These are phyloP conservation scores for Fusarium staphyleae DNA, from an alignment of 2,329 filamentous ascomycete genomes.

Conservation along the genomic window DNA sequence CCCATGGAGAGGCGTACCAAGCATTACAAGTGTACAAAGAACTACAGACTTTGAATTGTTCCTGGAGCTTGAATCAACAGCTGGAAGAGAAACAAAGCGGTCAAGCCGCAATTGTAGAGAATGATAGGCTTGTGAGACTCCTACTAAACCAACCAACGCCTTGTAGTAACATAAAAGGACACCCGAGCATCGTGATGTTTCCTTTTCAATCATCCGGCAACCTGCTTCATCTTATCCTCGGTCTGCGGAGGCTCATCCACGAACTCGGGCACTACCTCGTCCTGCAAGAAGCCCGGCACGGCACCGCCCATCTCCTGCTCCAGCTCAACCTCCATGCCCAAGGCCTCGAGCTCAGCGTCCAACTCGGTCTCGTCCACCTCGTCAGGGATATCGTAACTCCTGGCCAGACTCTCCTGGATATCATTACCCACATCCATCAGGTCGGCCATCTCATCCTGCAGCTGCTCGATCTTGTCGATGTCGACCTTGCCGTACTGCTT, in stretches of 20 bases:
- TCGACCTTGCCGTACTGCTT: constrained; percentile 98
- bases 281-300: constrained; percentile 86
- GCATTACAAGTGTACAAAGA: constrained; percentile 7
- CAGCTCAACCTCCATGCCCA: constrained; percentile 92
- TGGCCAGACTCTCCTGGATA: constrained; percentile 91
- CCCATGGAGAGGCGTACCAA: constrained; percentile 1
- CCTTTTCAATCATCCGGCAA: constrained; percentile 58
- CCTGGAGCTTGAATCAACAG: not conserved
- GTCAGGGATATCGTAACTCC: constrained; percentile 94
- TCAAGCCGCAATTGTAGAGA: not conserved
- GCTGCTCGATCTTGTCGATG: constrained; percentile 93
- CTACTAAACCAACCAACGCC: constrained; percentile 38
- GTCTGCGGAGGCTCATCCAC: constrained; percentile 87
- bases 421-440: constrained; percentile 97
- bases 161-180: constrained; percentile 2
- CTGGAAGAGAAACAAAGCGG: not conserved
- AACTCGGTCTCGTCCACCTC: constrained; percentile 97
- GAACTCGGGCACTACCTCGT: constrained; percentile 86
- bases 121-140: constrained; percentile 23
- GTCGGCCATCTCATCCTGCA: constrained; percentile 99
- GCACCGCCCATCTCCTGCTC: constrained; percentile 71
- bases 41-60: constrained; percentile 1
- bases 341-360: constrained; percentile 92
- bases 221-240: constrained; percentile 81
- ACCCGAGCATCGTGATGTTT: not conserved